Evolutionary conservation across 2,329 filamentous ascomycete genomes (phyloP), one percentile per base, ranked within the genome.

Genomic region (Calonectria montana): DNA sequence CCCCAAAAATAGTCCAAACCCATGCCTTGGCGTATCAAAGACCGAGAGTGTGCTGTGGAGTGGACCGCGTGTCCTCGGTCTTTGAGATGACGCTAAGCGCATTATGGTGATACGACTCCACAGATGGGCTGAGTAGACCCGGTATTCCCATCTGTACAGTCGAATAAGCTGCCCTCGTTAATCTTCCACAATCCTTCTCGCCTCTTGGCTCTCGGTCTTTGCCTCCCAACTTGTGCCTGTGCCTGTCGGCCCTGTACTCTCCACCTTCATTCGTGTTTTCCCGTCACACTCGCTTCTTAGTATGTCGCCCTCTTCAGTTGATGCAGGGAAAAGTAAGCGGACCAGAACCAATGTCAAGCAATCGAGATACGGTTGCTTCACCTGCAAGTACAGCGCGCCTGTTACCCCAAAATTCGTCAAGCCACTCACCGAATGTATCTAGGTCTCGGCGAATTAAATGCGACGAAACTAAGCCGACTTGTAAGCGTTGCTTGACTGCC

Each of bases 321-420:
- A 31, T 45, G 25, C 67, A 1, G 48, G 15, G 41, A 72, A 67
- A 3, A 1, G 47, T 0, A 77, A 75, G 23, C 65, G 75, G 8
- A 77, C 75, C 1, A 76, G 75, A 65, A 76, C 75, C 3, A 77
- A 77, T 29, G 75, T 77, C 2, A 77, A 65, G 18, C 75, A 77
- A 61, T 77, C 75, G 2, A 77, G 76, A n/a, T 71, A 62, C 37
- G 75, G 75, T 12, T 77, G 75, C 21, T 74, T 76, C 21, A 77
- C 75, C 4, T 77, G 75, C 75, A 77, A 77, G 75, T 77, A 77
- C n/a, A 67, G 12, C 6, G 3, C 27, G 12, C 18, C n/a, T 12
- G 1, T 5, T 9, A 12, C 1, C 37, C 61, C 35, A 10, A 39
- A 18, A 31, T 27, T 37, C 27, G 16, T 16, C 15, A 31, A 57